Conservation (phyloP, 139 green algal genomes). For the Coelastrella sp. region DNA sequence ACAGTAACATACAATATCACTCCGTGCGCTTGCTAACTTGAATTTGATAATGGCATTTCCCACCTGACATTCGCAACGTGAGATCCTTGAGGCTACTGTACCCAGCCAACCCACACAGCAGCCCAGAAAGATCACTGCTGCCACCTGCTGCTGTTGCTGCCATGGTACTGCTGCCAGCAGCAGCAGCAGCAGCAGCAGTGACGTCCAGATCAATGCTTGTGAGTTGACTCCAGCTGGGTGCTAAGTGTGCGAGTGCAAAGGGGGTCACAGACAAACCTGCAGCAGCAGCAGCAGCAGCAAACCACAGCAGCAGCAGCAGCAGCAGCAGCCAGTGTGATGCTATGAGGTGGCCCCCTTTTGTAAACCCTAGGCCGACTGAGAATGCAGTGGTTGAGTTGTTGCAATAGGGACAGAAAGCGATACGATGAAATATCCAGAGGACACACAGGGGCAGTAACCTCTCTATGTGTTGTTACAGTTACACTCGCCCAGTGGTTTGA, state of each 20-base stretch:
- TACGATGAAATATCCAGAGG: too few relatives aligned
- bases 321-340: too few relatives aligned
- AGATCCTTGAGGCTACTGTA: not conserved
- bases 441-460: too few relatives aligned
- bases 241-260: not conserved
- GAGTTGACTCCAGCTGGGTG: not conserved
- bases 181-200: not conserved
- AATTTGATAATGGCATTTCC: not conserved
- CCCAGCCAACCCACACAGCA: not conserved
- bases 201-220: not conserved
- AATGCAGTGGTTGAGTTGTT: too few relatives aligned
- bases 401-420: too few relatives aligned
- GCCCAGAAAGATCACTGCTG: not conserved
- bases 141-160: not conserved
- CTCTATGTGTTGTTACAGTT: too few relatives aligned
- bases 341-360: too few relatives aligned
- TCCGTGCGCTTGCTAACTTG: not conserved
- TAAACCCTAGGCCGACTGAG: too few relatives aligned
- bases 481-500: too few relatives aligned
- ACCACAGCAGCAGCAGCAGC: too few relatives aligned
- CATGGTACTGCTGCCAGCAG: not conserved
- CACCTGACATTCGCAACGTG: not conserved
- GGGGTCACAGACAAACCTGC: not conserved
- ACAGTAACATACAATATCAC: not conserved
- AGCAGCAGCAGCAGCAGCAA: constrained; percentile 1